Percentiles rank a stretch among this genome's conserved stretches.
Evolutionary conservation across 768 basidiomycete species (phyloP).

Genomic region (Rhodocollybia butyracea): DNA sequence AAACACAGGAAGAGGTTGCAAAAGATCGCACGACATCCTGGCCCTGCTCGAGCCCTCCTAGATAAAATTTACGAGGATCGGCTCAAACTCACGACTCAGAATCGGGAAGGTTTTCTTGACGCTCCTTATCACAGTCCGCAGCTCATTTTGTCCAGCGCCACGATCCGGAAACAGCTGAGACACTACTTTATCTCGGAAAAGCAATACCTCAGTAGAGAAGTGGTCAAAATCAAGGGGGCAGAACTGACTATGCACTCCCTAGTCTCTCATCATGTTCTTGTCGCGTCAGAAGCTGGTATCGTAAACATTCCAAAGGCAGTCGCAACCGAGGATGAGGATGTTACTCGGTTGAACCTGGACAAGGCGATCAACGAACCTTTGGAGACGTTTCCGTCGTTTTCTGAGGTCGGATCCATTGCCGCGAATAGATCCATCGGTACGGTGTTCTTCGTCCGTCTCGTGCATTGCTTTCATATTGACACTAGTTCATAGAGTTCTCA

Average conservation of each 20-base stretch:
- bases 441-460: background rate
- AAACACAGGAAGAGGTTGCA: conserved; percentile 28
- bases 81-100: background rate
- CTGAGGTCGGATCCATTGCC: background rate
- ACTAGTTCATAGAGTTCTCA: conserved; percentile 34
- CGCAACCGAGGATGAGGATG: conserved; percentile 15
- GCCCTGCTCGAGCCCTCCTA: conserved; percentile 56
- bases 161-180: conserved; percentile 53
- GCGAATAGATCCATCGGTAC: conserved; percentile 3
- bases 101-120: conserved; percentile 8
- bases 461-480: background rate
- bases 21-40: conserved; percentile 51
- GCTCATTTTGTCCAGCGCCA: conserved; percentile 69
- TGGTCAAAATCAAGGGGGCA: conserved; percentile 35
- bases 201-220: conserved; percentile 51
- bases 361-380: background rate
- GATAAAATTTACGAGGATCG: conserved; percentile 48
- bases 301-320: conserved; percentile 41
- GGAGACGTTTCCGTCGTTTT: background rate
- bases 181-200: conserved; percentile 53
- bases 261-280: conserved; percentile 53
- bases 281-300: conserved; percentile 55
- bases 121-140: conserved; percentile 39
- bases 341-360: conserved; percentile 7
- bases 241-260: conserved; percentile 5